These are phyloP conservation scores for Leccinum truebloodii DNA, from an alignment of 768 basidiomycete species.

Conservation along the genomic window DNA sequence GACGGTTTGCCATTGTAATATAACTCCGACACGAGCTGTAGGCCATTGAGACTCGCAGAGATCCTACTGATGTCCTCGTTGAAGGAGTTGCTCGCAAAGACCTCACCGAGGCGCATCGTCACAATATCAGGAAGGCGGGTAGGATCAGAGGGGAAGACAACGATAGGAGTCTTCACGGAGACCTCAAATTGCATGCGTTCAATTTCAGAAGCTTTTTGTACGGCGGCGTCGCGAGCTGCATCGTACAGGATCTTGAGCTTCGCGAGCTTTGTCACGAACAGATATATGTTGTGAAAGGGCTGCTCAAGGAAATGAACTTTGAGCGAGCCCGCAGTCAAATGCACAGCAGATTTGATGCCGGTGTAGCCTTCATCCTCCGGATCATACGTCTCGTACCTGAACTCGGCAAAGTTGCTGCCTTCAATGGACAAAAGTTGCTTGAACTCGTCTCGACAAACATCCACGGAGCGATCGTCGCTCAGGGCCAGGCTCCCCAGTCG, in stretches of 20 bases:
- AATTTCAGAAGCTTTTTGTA: conserved; percentile 90
- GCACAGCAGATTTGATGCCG: conserved; percentile 82
- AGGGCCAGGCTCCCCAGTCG: conserved; percentile 83
- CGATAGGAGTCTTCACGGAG: conserved; percentile 88
- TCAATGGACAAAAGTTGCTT: conserved; percentile 90
- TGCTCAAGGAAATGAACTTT: conserved; percentile 86
- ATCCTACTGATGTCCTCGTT: conserved; percentile 57
- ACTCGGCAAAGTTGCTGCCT: conserved; percentile 91
- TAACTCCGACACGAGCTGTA: conserved; percentile 77
- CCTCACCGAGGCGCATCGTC: conserved; percentile 84
- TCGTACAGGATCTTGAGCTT: conserved; percentile 94
- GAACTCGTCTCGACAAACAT: conserved; percentile 62
- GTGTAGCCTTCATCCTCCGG: conserved; percentile 64
- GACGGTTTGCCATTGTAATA: conserved; percentile 48
- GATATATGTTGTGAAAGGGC: conserved; percentile 86
- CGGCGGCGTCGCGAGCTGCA: conserved; percentile 89
- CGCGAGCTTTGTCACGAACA: conserved; percentile 82
- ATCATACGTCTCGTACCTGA: conserved; percentile 91
- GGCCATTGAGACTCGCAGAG: conserved; percentile 75
- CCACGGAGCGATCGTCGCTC: conserved; percentile 63
- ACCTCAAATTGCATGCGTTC: conserved; percentile 91
- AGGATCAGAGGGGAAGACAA: conserved; percentile 80
- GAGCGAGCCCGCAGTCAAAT: conserved; percentile 85
- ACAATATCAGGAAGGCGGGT: conserved; percentile 64
- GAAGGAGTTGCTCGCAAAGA: conserved; percentile 78